phyloP scores from a whole-genome alignment of 2,329 filamentous ascomycete species.

The Coniochaeta sp. region DNA sequence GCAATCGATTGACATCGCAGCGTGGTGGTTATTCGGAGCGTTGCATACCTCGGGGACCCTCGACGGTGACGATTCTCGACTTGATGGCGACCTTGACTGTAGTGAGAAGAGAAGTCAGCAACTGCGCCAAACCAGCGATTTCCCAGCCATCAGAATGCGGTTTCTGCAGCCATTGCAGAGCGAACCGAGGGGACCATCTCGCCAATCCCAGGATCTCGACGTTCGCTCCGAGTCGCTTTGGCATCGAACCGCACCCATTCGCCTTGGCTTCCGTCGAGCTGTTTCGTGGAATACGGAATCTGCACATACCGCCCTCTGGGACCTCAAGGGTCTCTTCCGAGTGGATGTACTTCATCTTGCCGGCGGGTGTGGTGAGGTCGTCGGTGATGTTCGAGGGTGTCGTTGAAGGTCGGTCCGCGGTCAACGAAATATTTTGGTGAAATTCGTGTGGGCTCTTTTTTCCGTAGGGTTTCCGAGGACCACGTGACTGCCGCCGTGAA shows the following conservation, averaged over 20 bases:
- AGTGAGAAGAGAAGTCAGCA: conserved; percentile 22
- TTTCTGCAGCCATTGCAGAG: neutral
- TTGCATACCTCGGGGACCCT: conserved; percentile 79
- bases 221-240: neutral
- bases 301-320: conserved; percentile 87
- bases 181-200: neutral
- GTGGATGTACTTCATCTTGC: conserved; percentile 99
- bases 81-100: conserved; percentile 97
- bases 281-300: conserved; percentile 4
- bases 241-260: conserved; percentile 1
- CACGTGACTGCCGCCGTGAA: neutral
- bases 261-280: neutral
- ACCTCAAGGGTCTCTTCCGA: conserved; percentile 92
- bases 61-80: conserved; percentile 91
- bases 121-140: conserved; percentile 1
- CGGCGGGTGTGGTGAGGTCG: conserved; percentile 35
- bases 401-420: conserved; percentile 6
- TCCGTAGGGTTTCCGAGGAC: neutral
- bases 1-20: neutral
- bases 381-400: conserved; percentile 25
- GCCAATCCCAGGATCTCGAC: conserved; percentile 3
- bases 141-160: neutral
- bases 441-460: conserved; percentile 5
- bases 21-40: neutral
- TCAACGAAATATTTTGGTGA: conserved; percentile 2